Evolutionary conservation across 2,329 filamentous ascomycete species (phyloP).

Genomic region (Arthrobotrys iridis): DNA sequence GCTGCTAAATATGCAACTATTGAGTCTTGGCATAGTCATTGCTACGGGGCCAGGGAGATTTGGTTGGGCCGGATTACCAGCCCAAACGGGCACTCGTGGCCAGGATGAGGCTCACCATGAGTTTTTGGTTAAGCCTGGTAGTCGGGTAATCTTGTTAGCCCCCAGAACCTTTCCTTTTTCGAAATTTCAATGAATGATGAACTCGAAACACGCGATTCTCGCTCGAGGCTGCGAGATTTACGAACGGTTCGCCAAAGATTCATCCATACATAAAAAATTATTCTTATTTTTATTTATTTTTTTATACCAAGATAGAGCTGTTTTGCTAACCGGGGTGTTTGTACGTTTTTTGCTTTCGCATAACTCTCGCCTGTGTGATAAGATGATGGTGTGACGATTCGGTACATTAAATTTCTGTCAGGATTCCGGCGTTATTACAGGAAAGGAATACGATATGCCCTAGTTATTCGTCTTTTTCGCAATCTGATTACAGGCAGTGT

Average conservation of each 20-base stretch:
- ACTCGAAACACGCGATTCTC: slow-evolving; percentile 7
- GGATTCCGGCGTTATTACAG: neutral
- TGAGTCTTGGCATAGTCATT: slow-evolving; percentile 23
- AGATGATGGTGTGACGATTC: no score
- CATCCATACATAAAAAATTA: neutral
- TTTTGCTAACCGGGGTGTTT: no score
- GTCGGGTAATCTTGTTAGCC: slow-evolving; percentile 7
- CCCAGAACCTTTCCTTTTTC: neutral
- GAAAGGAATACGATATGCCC: neutral
- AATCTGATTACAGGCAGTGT: neutral
- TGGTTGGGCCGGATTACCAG: slow-evolving; percentile 1
- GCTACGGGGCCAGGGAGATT: neutral
- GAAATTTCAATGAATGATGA: neutral
- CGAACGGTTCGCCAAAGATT: neutral
- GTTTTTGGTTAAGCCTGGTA: neutral
- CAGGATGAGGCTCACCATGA: slow-evolving; percentile 29
- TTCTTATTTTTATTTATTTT: no score
- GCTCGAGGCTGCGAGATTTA: neutral
- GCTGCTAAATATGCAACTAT: slow-evolving; percentile 39
- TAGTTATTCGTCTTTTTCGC: neutral
- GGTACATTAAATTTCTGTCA: neutral
- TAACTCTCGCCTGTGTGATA: neutral
- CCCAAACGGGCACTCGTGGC: neutral
- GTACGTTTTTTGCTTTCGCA: no score
- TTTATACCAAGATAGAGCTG: no score